Base-by-base conservation (phyloP, 1,284 basidiomycete species). In the Phellopilus nigrolimitatus region DNA sequence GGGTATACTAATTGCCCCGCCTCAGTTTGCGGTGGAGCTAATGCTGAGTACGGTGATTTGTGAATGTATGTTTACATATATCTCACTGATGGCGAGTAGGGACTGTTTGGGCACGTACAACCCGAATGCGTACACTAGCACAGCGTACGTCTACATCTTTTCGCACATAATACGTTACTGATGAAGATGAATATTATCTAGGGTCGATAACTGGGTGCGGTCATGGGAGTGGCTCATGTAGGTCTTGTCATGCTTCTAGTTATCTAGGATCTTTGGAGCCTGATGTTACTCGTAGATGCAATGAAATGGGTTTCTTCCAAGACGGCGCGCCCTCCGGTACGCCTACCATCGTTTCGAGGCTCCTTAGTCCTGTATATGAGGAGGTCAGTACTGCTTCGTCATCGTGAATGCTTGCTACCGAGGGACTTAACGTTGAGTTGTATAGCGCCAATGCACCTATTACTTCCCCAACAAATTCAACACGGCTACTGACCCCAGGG, bases 171-270 rank as follows among this genome's bases (percentile, higher is more conserved):
- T 2, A 25, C 4, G 8, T 51, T 17, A 33, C 8, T 8, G 2
- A 17, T 13, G 30, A 22, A 15, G 13, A 38, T 9, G 19, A 3
- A 9, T 28, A 13, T 15, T 33, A 10, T 15, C 31, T 13, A 15
- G 39, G 2, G 64, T 84, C 39, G 70, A 81, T 61, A 78, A 84
- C 59, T 57, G 68, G 4, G 60, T 54, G 12, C 71, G 79, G 3
- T 79, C 80, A 1, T 84, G 81, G 81, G 66, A 66, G 41, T 84
- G 80, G 81, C 77, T 80, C 53, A 74, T 78, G 76, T 73, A 68
- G 59, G 70, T 47, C 12, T n/a, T n/a, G n/a, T n/a, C n/a, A n/a
- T 31, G 10, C 25, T 19, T 19, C n/a, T 13, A 19, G 33, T n/a
- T 31, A 10, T 43, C 28, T n/a, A 19, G 13, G 43, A 27, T 6